These are phyloP conservation scores for Desmodesmus armatus DNA, from an alignment of 139 green algal species.

Conservation along the genomic window DNA sequence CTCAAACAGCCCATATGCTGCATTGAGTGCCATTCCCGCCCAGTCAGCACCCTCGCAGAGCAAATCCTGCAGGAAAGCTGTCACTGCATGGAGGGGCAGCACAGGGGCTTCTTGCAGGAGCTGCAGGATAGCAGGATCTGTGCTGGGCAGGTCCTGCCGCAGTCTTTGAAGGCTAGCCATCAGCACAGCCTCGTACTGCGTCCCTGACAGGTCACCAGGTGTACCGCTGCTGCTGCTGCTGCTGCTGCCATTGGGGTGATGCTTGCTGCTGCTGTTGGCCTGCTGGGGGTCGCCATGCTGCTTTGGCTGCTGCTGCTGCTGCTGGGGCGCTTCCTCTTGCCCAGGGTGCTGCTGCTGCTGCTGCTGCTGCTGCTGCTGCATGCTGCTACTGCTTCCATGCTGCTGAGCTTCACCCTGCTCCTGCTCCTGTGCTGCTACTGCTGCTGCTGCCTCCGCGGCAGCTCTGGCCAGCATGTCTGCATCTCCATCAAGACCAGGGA, in stretches of 20 bases:
- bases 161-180: constrained; percentile 65
- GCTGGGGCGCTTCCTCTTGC: too few relatives aligned
- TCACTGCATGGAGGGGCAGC: constrained; percentile 57
- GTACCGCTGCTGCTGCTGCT: not conserved
- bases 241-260: too few relatives aligned
- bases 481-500: too few relatives aligned
- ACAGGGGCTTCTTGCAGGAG: constrained; percentile 67
- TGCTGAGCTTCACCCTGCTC: constrained; percentile 11
- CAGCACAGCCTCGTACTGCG: constrained; percentile 69
- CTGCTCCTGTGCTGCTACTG: not conserved
- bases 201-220: constrained; percentile 31
- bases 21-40: constrained; percentile 61
- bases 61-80: constrained; percentile 58
- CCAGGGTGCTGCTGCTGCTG: too few relatives aligned
- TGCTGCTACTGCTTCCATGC: not conserved
- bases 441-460: not conserved
- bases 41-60: constrained; percentile 54
- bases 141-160: constrained; percentile 34
- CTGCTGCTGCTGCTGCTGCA: not conserved
- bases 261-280: too few relatives aligned
- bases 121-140: constrained; percentile 39
- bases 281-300: too few relatives aligned
- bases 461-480: constrained; percentile 5
- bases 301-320: not conserved
- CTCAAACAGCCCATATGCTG: constrained; percentile 61